Percentiles rank a stretch among this genome's conserved stretches.
These are phyloP conservation scores for Solanum rostratum DNA, from an alignment of 257 asterid species.

Conservation along the genomic window DNA sequence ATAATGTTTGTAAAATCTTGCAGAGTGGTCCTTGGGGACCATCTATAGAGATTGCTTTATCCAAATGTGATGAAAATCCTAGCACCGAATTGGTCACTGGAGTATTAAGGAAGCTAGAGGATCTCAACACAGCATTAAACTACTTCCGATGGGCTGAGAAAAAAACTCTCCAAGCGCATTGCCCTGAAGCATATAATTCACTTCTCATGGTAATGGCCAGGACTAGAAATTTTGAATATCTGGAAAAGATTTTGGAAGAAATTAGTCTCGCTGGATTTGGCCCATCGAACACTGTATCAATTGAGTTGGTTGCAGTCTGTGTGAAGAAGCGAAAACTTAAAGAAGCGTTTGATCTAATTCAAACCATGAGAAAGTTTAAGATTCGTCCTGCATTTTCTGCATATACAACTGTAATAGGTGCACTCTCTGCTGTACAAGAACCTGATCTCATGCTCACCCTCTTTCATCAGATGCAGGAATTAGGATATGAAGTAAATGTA, in stretches of 20 bases:
- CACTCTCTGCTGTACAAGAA: slow-evolving; percentile 41
- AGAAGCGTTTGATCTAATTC: slow-evolving; percentile 63
- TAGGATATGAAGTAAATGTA: slow-evolving; percentile 82
- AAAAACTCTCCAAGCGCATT: slow-evolving; percentile 38
- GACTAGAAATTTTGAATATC: slow-evolving; percentile 35
- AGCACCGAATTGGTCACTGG: slow-evolving; percentile 54
- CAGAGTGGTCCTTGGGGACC: slow-evolving; percentile 70
- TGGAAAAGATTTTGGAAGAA: slow-evolving; percentile 67
- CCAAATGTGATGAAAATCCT: slow-evolving; percentile 31
- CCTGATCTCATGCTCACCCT: slow-evolving; percentile 76
- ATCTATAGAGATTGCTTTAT: slow-evolving; percentile 53
- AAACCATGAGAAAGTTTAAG: slow-evolving; percentile 72
- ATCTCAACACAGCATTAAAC: slow-evolving; percentile 39
- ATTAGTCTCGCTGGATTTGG: slow-evolving; percentile 81
- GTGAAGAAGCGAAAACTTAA: slow-evolving; percentile 40
- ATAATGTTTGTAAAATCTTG: slow-evolving; percentile 45
- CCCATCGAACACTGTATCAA: slow-evolving; percentile 45
- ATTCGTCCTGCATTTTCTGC: slow-evolving; percentile 93
- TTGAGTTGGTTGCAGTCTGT: slow-evolving; percentile 47
- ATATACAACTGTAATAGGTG: slow-evolving; percentile 84
- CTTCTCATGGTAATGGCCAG: slow-evolving; percentile 65
- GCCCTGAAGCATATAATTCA: slow-evolving; percentile 59
- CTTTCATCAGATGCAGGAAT: slow-evolving; percentile 81
- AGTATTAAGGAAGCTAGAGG: slow-evolving; percentile 69
- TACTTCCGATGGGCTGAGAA: slow-evolving; percentile 83